A percentile compares a stretch with the other conserved stretches of the same genome.
phyloP scores from a whole-genome alignment of 257 asterid species.

The Knoxia roxburghii region DNA sequence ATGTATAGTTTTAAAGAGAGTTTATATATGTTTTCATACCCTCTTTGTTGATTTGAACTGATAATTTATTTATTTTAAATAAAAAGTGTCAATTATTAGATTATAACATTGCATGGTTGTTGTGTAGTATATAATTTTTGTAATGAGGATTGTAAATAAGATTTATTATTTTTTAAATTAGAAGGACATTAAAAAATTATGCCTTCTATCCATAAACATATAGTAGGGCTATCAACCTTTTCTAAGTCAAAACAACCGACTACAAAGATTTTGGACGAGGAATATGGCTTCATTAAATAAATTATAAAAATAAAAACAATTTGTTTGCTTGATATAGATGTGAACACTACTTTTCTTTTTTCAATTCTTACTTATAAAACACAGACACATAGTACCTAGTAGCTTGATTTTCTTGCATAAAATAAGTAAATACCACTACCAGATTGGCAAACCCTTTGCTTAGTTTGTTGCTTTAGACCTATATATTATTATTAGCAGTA shows the following conservation, averaged over 20 bases:
- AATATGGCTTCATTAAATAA: too few species aligned
- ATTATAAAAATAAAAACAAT: neutral
- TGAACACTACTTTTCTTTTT: neutral
- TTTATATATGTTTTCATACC: too few species aligned
- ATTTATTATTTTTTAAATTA: too few species aligned
- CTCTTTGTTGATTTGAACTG: too few species aligned
- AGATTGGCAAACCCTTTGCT: neutral
- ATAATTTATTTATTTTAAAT: too few species aligned
- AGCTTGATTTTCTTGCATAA: neutral
- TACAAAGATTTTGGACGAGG: neutral
- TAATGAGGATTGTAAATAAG: too few species aligned
- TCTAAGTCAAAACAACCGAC: neutral
- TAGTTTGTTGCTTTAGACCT: neutral
- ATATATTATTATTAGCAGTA: neutral
- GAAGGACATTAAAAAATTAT: too few species aligned
- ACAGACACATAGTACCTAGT: conserved; percentile 2
- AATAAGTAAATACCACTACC: conserved; percentile 6
- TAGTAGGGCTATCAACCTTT: neutral
- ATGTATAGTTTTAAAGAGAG: too few species aligned
- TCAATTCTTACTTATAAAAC: conserved; percentile 14
- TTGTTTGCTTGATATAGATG: conserved; percentile 5
- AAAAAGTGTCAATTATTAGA: too few species aligned
- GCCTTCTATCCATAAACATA: too few species aligned
- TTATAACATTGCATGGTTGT: too few species aligned
- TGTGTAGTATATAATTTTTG: too few species aligned